A percentile compares a stretch with the other conserved stretches of the same genome.
Evolutionary conservation across 352 stramenopile genomes (phyloP).

Genomic region (Thalassiosira exigua): DNA sequence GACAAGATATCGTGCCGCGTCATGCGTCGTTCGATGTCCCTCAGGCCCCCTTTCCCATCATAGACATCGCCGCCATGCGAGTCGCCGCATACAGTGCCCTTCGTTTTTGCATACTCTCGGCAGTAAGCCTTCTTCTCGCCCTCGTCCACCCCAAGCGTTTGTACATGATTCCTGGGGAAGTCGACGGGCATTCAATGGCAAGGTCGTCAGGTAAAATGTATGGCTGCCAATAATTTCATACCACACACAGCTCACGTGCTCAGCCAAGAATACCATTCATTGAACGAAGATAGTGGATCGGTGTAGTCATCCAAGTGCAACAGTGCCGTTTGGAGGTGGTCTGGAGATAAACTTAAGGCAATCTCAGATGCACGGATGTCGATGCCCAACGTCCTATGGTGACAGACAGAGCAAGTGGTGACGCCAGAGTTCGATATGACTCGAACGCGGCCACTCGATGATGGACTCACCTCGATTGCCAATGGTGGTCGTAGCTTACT

Average conservation of each 20-base stretch:
- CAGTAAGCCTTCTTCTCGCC: slow-evolving; percentile 34
- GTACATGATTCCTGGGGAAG: slow-evolving; percentile 5
- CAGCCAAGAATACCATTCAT: not conserved
- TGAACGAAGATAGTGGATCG: not conserved
- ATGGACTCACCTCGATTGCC: slow-evolving; percentile 11
- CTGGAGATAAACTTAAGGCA: slow-evolving; percentile 28
- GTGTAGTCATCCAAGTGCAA: slow-evolving; percentile 51
- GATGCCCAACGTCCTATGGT: slow-evolving; percentile 12
- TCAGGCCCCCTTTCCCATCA: no score
- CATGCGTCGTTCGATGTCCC: slow-evolving; percentile 49
- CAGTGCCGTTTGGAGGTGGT: slow-evolving; percentile 51
- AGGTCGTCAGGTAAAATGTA: no score
- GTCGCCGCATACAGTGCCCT: not conserved
- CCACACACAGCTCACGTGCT: not conserved
- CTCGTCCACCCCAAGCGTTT: slow-evolving; percentile 25
- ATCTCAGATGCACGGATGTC: slow-evolving; percentile 27
- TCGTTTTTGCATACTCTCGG: not conserved
- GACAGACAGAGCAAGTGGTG: not conserved
- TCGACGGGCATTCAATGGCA: no score
- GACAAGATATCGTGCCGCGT: slow-evolving; percentile 43
- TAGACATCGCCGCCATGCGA: no score
- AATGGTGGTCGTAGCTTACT: slow-evolving; percentile 50
- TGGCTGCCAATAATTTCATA: not conserved
- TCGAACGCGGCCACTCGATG: not conserved
- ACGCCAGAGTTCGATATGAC: not conserved